Evolutionary conservation across 352 stramenopile species (phyloP), one percentile per base, ranked within the genome.

Genomic region (Stephanocyclus meneghinianus): DNA sequence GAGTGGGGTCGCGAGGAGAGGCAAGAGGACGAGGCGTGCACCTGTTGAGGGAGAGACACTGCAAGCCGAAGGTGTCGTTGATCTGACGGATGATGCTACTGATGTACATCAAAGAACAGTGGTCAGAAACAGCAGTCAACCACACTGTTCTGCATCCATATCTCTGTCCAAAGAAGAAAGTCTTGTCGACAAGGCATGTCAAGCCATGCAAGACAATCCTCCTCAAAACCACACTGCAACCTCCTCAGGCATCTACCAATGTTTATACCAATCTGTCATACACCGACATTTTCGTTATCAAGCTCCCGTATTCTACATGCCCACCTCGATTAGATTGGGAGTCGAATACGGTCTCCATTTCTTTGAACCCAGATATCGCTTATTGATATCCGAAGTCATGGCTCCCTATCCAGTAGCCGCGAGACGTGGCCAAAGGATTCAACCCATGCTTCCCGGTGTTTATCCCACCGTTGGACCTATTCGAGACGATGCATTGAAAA

Each of bases 351-450:
- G 81, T 9, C 62, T 92, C 15, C 85, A 92, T 47, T 83, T 92
- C 18, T 92, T 92, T 71, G 87, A 92, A 76, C 85, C 85, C 37
- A 68, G 87, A 50, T 92, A 92, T 76, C 72, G 85, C 53, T 45
- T 92, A 45, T 72, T 91, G 8, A 83, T 92, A 61, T 76, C 82
- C 21, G 72, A 88, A 40, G 67, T 89, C 13, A 87, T 91, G 74
- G 44, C 78, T 15, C 18, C 15, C 16, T 88, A 67, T 71, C 68
- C 78, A 13, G 53, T 84, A 51, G 42, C 64, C 68, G 65, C 79
- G 53, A 50, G 64, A 64, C 63, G 79, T 53, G 76, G 84, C 53
- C 51, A 80, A 55, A 45, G 44, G 48, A 81, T 84, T 51, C 11
- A 13, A 44, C 78, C 76, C 2, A 30, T 80, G 55, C 16, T 77